Evolutionary conservation across 2,329 filamentous ascomycete species (phyloP), one percentile per base, ranked within the genome.

Genomic region (Colletotrichum sp.): DNA sequence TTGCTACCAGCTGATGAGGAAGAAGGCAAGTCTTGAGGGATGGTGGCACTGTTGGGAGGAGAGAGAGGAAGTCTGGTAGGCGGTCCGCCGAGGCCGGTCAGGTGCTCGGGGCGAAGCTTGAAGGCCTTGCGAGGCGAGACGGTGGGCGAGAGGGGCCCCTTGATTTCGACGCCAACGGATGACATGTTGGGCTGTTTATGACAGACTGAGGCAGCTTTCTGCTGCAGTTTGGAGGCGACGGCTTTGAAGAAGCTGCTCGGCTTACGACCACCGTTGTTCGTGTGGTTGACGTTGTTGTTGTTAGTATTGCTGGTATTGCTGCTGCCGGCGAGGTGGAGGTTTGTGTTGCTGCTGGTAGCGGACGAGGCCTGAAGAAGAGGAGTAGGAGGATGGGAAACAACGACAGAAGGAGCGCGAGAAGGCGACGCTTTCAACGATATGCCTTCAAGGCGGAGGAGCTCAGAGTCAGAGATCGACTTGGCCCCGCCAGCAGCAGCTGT

Each of bases 391-490:
- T 77, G 71, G 64, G 71, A 77, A 57, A 70, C 68, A 68, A 74
- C 69, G 60, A 78, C 71, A 61, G 77, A 71, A 64, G 75, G 77
- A 72, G 71, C 75, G 67, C 77, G 77, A 68, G 74, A 77, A 65
- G 77, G 77, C 73, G 77, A 78, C 75, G 77, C 75, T 78, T 84
- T 84, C 30, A 88, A 78, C n/a, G 86, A 86, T 77, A 89, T 88
- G n/a, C 85, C 85, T 77, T 88, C 86, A 4, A 89, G 82, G 34
- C 84, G 82, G 11, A 87, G 83, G n/a, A 89, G 82, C 78, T 88
- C 87, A 48, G 86, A 86, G 76, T 89, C 87, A 5, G 87, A 88
- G 81, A 89, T 86, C 73, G 86, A 87, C 72, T 78, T 66, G 27
- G 72, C n/a, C 60, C 59, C 75, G 32, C 68, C 77, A 59, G 71